phyloP scores from a whole-genome alignment of 2,329 filamentous ascomycete genomes.

The Venturia asperata region DNA sequence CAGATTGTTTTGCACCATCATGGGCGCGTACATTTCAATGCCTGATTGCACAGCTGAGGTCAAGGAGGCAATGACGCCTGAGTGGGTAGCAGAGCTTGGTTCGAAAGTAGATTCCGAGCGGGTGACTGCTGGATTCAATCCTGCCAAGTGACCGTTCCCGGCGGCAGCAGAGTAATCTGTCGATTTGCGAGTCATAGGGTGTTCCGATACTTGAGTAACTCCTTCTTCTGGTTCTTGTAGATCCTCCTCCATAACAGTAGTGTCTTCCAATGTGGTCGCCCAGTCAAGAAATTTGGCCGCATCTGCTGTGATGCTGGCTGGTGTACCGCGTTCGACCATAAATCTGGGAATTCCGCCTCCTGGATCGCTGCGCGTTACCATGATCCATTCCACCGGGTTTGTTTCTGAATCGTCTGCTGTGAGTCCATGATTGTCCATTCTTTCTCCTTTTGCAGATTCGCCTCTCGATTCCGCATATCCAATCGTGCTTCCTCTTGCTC shows the following conservation, averaged over 20 bases:
- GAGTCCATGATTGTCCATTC: conserved; percentile 25
- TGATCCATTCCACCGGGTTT: conserved; percentile 79
- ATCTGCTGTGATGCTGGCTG: conserved; percentile 70
- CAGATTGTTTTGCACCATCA: conserved; percentile 20
- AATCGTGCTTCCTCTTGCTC: conserved; percentile 36
- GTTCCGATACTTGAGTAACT: conserved; percentile 22
- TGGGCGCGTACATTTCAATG: conserved; percentile 31
- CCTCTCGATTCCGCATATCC: conserved; percentile 37
- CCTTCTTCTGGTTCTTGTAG: conserved; percentile 22
- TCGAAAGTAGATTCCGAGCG: conserved; percentile 14
- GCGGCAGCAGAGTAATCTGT: conserved; percentile 10
- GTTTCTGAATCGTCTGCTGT: conserved; percentile 43
- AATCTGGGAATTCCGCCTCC: conserved; percentile 83
- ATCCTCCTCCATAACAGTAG: conserved; percentile 32
- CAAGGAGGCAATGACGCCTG: conserved; percentile 28
- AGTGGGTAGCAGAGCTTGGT: background rate
- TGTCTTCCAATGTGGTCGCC: conserved; percentile 51
- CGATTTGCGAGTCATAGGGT: conserved; percentile 11
- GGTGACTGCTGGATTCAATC: background rate
- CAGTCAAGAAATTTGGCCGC: conserved; percentile 77
- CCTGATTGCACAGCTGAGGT: conserved; percentile 27
- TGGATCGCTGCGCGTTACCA: conserved; percentile 84
- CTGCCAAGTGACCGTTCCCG: conserved; percentile 18
- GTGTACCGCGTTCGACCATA: conserved; percentile 85
- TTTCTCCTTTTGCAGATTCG: conserved; percentile 32